A percentile compares a stretch with the other conserved stretches of the same genome.
Evolutionary conservation across 257 asterid species (phyloP).

Genomic region (Ballota nigra): DNA sequence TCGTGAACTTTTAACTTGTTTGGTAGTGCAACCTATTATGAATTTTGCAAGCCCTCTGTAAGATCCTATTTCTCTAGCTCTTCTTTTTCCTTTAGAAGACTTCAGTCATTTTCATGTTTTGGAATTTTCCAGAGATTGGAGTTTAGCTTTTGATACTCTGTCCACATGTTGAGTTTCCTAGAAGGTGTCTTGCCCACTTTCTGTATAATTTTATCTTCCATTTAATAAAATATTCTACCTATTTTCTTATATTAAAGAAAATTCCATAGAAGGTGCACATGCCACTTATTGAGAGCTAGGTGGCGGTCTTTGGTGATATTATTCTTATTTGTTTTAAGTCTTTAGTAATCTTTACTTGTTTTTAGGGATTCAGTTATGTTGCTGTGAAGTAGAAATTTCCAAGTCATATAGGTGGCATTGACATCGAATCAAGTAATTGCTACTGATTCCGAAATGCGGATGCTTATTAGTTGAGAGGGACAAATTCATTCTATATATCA

Average conservation of each 20-base stretch:
- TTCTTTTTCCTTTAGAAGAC: constrained; percentile 4
- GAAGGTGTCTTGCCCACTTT: not conserved
- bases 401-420: not conserved
- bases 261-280: not conserved
- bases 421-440: not conserved
- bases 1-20: constrained; percentile 87
- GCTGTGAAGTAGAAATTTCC: not conserved
- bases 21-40: constrained; percentile 93
- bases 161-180: not conserved
- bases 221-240: not conserved
- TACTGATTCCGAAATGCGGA: not conserved
- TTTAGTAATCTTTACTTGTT: not conserved
- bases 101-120: not conserved
- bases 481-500: not conserved
- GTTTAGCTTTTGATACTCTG: not conserved
- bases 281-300: not conserved
- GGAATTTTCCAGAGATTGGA: not conserved
- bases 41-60: constrained; percentile 90
- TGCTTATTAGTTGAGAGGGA: not conserved
- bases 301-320: not conserved
- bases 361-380: not conserved
- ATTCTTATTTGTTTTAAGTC: not conserved
- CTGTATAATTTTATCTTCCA: not conserved
- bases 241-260: not conserved
- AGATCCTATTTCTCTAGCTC: constrained; percentile 38